These are phyloP conservation scores for Tylopilus rubrobrunneus DNA, from an alignment of 768 basidiomycete species.

Conservation along the genomic window DNA sequence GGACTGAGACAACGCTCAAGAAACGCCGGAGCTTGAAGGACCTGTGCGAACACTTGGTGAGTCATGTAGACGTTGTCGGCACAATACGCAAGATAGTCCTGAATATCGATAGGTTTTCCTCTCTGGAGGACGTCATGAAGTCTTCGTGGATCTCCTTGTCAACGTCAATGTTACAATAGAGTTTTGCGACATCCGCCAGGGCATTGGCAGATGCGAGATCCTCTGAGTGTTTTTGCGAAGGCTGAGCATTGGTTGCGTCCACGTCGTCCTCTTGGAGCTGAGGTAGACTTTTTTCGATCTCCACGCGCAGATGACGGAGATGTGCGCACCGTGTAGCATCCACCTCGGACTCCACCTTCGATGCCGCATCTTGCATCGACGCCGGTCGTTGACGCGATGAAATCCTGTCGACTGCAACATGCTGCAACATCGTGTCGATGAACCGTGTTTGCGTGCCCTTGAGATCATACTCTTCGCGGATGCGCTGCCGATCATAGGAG, in stretches of 20 bases:
- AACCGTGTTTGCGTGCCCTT: constrained; percentile 69
- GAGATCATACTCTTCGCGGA: constrained; percentile 80
- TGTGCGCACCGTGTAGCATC: constrained; percentile 36
- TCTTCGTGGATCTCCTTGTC: constrained; percentile 78
- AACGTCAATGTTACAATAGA: constrained; percentile 80
- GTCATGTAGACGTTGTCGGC: constrained; percentile 82
- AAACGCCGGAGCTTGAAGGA: constrained; percentile 83
- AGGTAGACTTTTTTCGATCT: constrained; percentile 40
- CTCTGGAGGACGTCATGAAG: constrained; percentile 68
- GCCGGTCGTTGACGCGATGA: constrained; percentile 92
- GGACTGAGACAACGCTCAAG: constrained; percentile 84
- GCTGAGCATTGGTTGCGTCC: constrained; percentile 41
- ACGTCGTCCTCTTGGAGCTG: constrained; percentile 32
- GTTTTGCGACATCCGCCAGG: constrained; percentile 86
- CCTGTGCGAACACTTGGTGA: constrained; percentile 69
- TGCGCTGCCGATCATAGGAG: constrained; percentile 84
- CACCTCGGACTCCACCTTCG: constrained; percentile 35
- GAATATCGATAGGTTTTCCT: constrained; percentile 59
- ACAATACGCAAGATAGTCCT: constrained; percentile 81
- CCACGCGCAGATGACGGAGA: constrained; percentile 36
- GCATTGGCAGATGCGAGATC: constrained; percentile 91
- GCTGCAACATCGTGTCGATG: constrained; percentile 91
- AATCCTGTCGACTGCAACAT: constrained; percentile 91
- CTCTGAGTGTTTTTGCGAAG: constrained; percentile 73
- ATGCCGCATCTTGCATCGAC: constrained; percentile 59